Base-by-base conservation (phyloP, 345 rosid genomes). In the Eucalyptus polybractea region DNA sequence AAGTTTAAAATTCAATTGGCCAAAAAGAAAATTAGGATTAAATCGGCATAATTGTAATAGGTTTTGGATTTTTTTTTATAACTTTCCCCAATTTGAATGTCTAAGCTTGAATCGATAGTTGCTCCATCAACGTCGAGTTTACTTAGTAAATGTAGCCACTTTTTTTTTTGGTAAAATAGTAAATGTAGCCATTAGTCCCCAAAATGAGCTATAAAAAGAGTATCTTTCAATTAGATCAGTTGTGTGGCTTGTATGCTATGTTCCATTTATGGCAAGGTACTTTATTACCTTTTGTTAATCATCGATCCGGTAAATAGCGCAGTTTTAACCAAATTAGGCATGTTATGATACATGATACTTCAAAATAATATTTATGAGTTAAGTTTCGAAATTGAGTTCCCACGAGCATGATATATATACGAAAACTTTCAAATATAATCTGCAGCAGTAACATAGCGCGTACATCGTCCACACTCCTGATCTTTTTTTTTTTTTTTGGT, bases 1-100 rank as follows among this genome's bases (percentile, higher is more conserved):
- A 50, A 0, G 2, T 50, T 50, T 50, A 50, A 3, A 1, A 50
- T 2, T 50, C 21, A 16, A 16, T 50, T 50, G 2, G 1, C 21
- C 1, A 50, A 50, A 50, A 50, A 5, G 13, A 50, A 2, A 6
- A 6, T 3, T 50, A 15, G 0, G 7, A 15, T 50, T 50, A 3
- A 50, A 16, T 53, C 0, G 56, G 24, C 0, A 53, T 3, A 17
- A 53, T 53, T 7, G 4, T 0, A 53, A 17, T 17, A 53, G 0
- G 1, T 19, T 53, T 53, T 0, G 0, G 1, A 53, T 0, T 19
- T 17, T 51, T 51, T 53, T 19, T 53, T 2, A 4, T 53, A 53
- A 53, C 7, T 17, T 53, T 53, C 10, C 56, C 0, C 1, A 53
- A 0, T 19, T 53, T 53, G 2, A 53, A 53, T 67, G 42, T 31